Percentiles rank a stretch among this genome's conserved stretches.
phyloP scores from a whole-genome alignment of 148 eudicot species.

The Spergularia marina region DNA sequence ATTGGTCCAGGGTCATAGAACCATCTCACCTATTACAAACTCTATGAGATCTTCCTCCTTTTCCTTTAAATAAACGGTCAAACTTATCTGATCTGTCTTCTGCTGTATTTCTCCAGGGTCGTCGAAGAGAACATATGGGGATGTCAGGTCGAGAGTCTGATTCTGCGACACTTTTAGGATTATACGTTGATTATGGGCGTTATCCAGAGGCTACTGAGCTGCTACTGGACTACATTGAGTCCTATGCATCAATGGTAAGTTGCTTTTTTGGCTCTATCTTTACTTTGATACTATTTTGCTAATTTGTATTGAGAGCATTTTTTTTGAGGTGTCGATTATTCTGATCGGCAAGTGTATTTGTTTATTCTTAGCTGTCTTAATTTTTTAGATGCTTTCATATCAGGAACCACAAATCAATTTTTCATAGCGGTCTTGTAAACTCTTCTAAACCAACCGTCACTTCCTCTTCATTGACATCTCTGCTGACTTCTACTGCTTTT shows the following conservation, averaged over 20 bases:
- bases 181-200: slow-evolving; percentile 87
- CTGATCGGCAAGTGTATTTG: neutral
- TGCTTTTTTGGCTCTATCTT: neutral
- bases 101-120: slow-evolving; percentile 47
- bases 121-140: slow-evolving; percentile 46
- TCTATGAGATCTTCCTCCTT: neutral
- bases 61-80: neutral
- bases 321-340: neutral
- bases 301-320: neutral
- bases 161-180: slow-evolving; percentile 78
- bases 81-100: slow-evolving; percentile 3
- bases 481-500: neutral
- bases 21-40: neutral
- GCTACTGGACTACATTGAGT: slow-evolving; percentile 68
- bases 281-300: slow-evolving; percentile 1
- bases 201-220: slow-evolving; percentile 82
- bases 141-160: slow-evolving; percentile 83
- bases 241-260: slow-evolving; percentile 67
- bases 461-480: neutral
- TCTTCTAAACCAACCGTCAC: neutral
- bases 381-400: neutral
- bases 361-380: neutral
- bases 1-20: neutral
- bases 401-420: neutral
- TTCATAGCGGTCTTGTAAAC: neutral